Conservation (phyloP, 495 filamentous ascomycete genomes). For the Penicillium canescens region DNA sequence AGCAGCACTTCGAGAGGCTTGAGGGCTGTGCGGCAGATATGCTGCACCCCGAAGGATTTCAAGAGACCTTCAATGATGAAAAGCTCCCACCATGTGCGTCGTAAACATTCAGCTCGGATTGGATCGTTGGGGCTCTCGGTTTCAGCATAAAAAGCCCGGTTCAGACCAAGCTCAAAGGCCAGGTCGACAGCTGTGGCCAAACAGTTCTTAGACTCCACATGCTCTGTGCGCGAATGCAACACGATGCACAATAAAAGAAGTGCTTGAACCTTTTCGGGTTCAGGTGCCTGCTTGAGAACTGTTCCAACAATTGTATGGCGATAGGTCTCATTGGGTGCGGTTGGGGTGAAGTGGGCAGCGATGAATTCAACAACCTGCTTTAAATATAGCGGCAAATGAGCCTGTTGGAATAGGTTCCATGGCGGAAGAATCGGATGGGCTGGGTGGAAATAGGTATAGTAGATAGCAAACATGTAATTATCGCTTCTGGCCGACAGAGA, state of each 20-base stretch:
- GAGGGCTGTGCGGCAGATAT: constrained; percentile 29
- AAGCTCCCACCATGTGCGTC: constrained; percentile 89
- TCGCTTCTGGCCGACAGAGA: constrained; percentile 30
- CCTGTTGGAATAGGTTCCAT: constrained; percentile 27
- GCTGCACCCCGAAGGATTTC: constrained; percentile 43
- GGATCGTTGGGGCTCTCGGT: constrained; percentile 48
- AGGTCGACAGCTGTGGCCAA: constrained; percentile 65
- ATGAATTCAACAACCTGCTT: constrained; percentile 48
- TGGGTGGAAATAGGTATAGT: constrained; percentile 44
- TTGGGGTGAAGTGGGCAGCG: constrained; percentile 41
- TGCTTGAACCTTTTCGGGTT: constrained; percentile 63
- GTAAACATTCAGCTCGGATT: constrained; percentile 70
- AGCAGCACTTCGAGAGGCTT: constrained; percentile 38
- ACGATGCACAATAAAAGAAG: constrained; percentile 74
- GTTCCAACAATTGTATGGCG: constrained; percentile 33
- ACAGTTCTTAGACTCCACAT: constrained; percentile 62
- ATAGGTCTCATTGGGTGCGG: constrained; percentile 38
- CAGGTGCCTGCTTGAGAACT: constrained; percentile 31
- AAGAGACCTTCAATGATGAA: constrained; percentile 69
- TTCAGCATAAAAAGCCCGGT: constrained; percentile 53
- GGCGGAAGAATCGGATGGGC: constrained; percentile 45
- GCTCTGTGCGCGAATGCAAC: constrained; percentile 71
- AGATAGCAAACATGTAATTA: constrained; percentile 45
- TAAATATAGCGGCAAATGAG: constrained; percentile 32
- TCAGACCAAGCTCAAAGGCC: constrained; percentile 73